Base-by-base conservation (phyloP, 1,284 basidiomycete species). In the Cryptococcus sp. region DNA sequence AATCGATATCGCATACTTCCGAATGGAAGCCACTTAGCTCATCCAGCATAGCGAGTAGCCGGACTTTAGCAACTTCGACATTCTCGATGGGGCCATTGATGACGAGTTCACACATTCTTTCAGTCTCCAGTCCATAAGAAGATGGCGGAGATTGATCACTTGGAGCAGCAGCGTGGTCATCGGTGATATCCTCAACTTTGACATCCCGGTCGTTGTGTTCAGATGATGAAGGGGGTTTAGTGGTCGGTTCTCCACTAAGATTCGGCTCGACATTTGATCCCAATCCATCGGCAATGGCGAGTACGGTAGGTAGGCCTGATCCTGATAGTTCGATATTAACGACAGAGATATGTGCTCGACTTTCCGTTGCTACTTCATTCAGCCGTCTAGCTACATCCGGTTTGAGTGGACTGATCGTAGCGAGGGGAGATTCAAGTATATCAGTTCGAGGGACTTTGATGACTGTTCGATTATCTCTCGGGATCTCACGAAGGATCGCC, bases 371-470 rank as follows among this genome's bases (percentile, higher is more conserved):
- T 66, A 98, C 91, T 67, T 94, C 90, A 70, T 97, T 94, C 33
- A 98, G 84, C 58, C 87, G 86, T 56, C 84, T 83, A 54, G 89
- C 85, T 57, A 98, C 90, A 67, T 94, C 89, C 4, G 85, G 79
- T 78, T 95, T 96, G 69, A 98, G 83, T 14, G 83, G 79, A n/a
- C 87, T 86, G 32, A 86, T 83, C 48, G 60, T 61, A 33, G 71
- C 68, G 14, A 88, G 82, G 52, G 88, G 87, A 48, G 84, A 85
- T 73, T 94, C 91, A 53, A 98, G 84, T 57, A 98, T 88, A 72
- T 98, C 94, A 35, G 89, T 89, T 62, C 93, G 87, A 31, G 90
- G 84, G 37, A 96, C 90, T 72, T 89, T 90, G 80, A 98, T 89
- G 53, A 86, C 82, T 34, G 87, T 83, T 56, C 88, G 88, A 72